Evolutionary conservation across 1,139 yeast species (phyloP).

Genomic region (Nakaseomyces uthaithaninus): DNA sequence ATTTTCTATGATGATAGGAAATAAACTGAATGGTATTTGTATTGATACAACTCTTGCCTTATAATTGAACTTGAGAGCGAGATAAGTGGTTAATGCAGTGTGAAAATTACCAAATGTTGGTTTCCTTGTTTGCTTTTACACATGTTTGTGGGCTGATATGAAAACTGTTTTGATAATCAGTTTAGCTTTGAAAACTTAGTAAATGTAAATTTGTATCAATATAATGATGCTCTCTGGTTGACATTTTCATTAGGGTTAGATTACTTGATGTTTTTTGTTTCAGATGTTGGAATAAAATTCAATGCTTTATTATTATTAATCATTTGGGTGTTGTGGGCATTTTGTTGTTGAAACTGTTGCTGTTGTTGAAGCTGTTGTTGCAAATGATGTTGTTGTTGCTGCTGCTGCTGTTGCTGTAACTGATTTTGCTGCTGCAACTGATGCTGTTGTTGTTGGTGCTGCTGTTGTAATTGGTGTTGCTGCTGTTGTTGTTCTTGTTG

Average conservation of each 20-base stretch:
- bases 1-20: too few species aligned
- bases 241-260: background rate
- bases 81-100: too few species aligned
- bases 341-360: background rate
- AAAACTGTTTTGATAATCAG: too few species aligned
- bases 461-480: slow-evolving; percentile 15
- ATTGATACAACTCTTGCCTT: too few species aligned
- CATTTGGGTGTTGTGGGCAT: background rate
- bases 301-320: slow-evolving; percentile 4
- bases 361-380: slow-evolving; percentile 7
- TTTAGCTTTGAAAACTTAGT: too few species aligned
- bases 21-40: too few species aligned
- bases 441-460: slow-evolving; percentile 8
- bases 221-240: background rate
- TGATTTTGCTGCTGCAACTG: slow-evolving; percentile 12
- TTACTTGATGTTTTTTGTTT: background rate
- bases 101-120: too few species aligned
- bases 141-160: too few species aligned
- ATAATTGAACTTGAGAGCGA: too few species aligned
- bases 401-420: slow-evolving; percentile 11
- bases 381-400: slow-evolving; percentile 8
- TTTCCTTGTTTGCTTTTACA: too few species aligned
- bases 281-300: slow-evolving; percentile 7
- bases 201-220: too few species aligned
- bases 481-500: slow-evolving; percentile 22